Conservation (phyloP, 345 rosid genomes). For the Toxicodendron radicans region DNA sequence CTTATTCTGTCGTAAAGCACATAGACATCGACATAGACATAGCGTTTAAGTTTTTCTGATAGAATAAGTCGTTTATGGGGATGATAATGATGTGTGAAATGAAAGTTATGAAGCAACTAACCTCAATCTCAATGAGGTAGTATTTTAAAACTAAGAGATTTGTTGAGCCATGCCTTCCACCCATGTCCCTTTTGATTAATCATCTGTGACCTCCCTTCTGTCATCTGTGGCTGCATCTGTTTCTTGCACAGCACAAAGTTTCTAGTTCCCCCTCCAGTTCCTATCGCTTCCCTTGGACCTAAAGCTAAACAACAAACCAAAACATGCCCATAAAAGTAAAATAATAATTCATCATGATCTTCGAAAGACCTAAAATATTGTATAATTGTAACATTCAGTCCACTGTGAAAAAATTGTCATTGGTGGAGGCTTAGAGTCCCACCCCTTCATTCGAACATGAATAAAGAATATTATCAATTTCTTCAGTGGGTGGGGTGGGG, state of each 20-base stretch:
- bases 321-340: background rate
- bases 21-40: too few species aligned
- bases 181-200: slow-evolving; percentile 43
- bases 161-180: slow-evolving; percentile 81
- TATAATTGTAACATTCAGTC: too few species aligned
- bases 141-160: slow-evolving; percentile 54
- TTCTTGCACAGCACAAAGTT: slow-evolving; percentile 83
- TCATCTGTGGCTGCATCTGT: slow-evolving; percentile 40
- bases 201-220: slow-evolving; percentile 35
- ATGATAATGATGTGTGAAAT: too few species aligned
- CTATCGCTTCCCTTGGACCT: slow-evolving; percentile 62
- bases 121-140: slow-evolving; percentile 15
- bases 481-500: too few species aligned
- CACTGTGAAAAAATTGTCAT: too few species aligned
- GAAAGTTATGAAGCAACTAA: background rate
- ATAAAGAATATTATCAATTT: too few species aligned
- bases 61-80: too few species aligned
- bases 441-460: too few species aligned
- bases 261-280: slow-evolving; percentile 50
- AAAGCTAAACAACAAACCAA: slow-evolving; percentile 35
- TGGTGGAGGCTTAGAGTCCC: too few species aligned
- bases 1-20: background rate
- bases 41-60: too few species aligned
- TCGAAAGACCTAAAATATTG: too few species aligned
- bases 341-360: too few species aligned